Conservation (phyloP, 2,329 filamentous ascomycete species). For the Fusarium oxysporum region DNA sequence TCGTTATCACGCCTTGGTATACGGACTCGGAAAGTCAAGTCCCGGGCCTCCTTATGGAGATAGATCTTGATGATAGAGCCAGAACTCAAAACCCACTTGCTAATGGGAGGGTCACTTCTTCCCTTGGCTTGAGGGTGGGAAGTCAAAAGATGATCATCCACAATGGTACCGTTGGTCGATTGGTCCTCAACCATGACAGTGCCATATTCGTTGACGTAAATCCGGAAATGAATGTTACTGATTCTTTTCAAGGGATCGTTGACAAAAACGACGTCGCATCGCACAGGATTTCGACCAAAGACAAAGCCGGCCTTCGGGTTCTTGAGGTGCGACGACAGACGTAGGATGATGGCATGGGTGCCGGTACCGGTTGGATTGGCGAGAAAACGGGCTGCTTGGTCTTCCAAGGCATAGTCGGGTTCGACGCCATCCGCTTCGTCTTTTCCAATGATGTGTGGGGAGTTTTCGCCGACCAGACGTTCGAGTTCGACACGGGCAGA, state of each 20-base stretch:
- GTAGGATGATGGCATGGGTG: constrained; percentile 79
- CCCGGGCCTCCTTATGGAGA: constrained; percentile 61
- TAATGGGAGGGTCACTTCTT: constrained; percentile 49
- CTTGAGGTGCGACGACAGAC: constrained; percentile 79
- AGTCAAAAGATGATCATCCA: constrained; percentile 77
- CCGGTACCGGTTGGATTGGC: constrained; percentile 60
- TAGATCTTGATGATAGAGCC: constrained; percentile 80
- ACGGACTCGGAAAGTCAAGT: constrained; percentile 86
- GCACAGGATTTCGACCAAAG: constrained; percentile 80
- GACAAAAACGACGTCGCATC: constrained; percentile 78
- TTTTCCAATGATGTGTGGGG: constrained; percentile 62
- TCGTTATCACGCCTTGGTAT: constrained; percentile 80
- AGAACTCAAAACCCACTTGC: constrained; percentile 72
- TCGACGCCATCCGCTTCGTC: constrained; percentile 63
- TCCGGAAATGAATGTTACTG: constrained; percentile 96
- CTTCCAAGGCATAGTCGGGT: constrained; percentile 63
- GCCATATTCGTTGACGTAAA: constrained; percentile 87
- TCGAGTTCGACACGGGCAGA: constrained; percentile 78
- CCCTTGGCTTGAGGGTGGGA: constrained; percentile 53
- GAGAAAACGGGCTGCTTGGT: constrained; percentile 61
- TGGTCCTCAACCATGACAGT: constrained; percentile 92
- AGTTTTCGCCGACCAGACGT: constrained; percentile 60
- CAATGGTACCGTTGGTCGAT: constrained; percentile 95
- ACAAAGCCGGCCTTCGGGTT: constrained; percentile 79
- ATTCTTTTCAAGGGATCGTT: constrained; percentile 78